Percentiles rank a stretch among this genome's conserved stretches.
Evolutionary conservation across 208 protist species (phyloP).

Genomic region (Naegleria gruberi): DNA sequence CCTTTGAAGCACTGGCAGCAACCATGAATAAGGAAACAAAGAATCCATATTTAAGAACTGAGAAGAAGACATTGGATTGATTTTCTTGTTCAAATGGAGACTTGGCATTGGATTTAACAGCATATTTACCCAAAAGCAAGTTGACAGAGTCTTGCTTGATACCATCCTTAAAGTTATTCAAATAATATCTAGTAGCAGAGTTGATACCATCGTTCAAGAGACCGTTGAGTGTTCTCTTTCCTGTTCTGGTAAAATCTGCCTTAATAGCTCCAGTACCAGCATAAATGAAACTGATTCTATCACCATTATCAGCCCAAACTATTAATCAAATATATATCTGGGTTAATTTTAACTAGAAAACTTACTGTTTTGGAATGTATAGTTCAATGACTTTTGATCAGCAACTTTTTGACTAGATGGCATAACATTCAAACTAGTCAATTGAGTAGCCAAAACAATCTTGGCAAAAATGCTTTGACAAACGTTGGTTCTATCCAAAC

Average conservation of each 20-base stretch:
- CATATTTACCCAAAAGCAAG: conserved; percentile 65
- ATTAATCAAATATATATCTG: neutral
- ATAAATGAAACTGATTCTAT: conserved; percentile 1
- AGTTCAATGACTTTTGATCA: neutral
- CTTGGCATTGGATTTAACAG: neutral
- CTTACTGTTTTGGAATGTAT: neutral
- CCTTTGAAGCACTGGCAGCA: neutral
- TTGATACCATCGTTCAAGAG: conserved; percentile 70
- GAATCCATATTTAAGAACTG: neutral
- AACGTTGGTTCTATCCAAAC: conserved; percentile 93
- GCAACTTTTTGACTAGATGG: neutral
- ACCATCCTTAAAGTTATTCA: conserved; percentile 65
- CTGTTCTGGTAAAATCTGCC: conserved; percentile 31
- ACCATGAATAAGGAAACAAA: neutral
- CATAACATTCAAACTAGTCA: neutral
- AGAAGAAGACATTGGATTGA: neutral
- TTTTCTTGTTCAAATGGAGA: conserved; percentile 6
- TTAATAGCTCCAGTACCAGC: conserved; percentile 27
- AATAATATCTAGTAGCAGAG: conserved; percentile 67
- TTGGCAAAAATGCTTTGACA: conserved; percentile 50
- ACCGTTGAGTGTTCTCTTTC: conserved; percentile 33
- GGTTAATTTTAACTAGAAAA: neutral
- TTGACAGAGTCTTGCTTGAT: conserved; percentile 65
- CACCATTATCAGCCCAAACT: conserved; percentile 31
- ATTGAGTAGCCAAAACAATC: neutral